Base-by-base conservation (phyloP, 2,329 filamentous ascomycete genomes). In the Aspergillus intermedius region DNA sequence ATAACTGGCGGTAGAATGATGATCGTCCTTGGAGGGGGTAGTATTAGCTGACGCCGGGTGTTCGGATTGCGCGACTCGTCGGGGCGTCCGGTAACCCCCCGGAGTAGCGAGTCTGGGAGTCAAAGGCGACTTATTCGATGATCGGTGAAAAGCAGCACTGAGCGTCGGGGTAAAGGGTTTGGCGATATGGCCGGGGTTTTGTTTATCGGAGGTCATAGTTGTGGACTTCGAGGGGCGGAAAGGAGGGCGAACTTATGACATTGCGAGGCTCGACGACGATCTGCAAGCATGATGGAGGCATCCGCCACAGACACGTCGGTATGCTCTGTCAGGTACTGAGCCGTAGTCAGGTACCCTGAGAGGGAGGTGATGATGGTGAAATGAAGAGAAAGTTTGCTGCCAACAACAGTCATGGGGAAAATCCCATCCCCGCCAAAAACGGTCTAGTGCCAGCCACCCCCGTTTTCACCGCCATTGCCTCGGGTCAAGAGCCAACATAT, bases 81-180 rank as follows among this genome's bases (percentile, higher is more conserved):
- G 65, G n/a, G 61, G 52, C 9, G 61, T 58, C 40, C 62, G 60
- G 43, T 61, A 51, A 19, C 55, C 60, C 17, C 60, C 55, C n/a
- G 68, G 61, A 47, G 69, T 71, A 44, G 77, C 79, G 12, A 84
- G 72, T 59, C 81, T 78, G 12, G 83, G 82, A 15, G 81, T 81
- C 51, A 84, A 63, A 42, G 81, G 80, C 17, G 74, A 65, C 61
- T 78, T 43, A 13, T 34, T 79, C 53, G 68, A 71, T 39, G 72
- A 70, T 49, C 78, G 83, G 58, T 78, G 74, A 42, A 77, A 80
- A 42, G 81, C 74, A 54, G 84, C 77, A 66, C 77, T 79, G 60
- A 90, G 80, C 50, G 82, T 79, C 46, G 88, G 86, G 72, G 84
- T 84, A 62, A 86, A 77, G 37, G 83, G 80, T 72, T 75, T 74